Percentiles rank a stretch among this genome's conserved stretches.
Conservation (phyloP, 176 grass and related monocot species). For the Aegilops speltoides region DNA sequence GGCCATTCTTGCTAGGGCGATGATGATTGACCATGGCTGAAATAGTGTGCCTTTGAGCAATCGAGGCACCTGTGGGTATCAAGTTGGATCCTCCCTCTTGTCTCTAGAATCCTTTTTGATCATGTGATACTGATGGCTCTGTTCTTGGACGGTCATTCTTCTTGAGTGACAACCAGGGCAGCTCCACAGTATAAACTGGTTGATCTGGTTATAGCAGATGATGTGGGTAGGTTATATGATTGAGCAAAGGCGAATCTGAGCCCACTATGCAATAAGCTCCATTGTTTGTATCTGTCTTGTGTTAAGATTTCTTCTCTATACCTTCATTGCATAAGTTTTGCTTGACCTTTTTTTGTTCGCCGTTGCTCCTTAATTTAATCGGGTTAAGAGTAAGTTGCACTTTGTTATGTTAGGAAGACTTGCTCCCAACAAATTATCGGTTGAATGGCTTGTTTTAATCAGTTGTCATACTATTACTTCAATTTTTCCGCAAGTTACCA, state of each 20-base stretch:
- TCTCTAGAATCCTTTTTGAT: background rate
- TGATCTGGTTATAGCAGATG: background rate
- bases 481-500: too few relatives aligned
- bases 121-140: background rate
- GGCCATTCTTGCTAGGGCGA: background rate
- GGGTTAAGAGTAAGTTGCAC: too few relatives aligned
- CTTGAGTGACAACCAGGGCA: background rate
- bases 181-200: background rate
- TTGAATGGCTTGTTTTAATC: too few relatives aligned
- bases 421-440: too few relatives aligned
- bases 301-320: background rate
- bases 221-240: conserved; percentile 19
- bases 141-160: conserved; percentile 26
- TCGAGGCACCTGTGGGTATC: conserved; percentile 15
- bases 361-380: too few relatives aligned
- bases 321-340: background rate
- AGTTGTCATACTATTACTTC: too few relatives aligned
- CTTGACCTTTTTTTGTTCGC: background rate
- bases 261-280: background rate
- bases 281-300: background rate
- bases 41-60: conserved; percentile 8
- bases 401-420: too few relatives aligned
- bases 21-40: conserved; percentile 6
- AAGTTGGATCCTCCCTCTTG: background rate
- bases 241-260: conserved; percentile 23